phyloP scores from a whole-genome alignment of 768 basidiomycete genomes.

The Leccinum sublutescens region DNA sequence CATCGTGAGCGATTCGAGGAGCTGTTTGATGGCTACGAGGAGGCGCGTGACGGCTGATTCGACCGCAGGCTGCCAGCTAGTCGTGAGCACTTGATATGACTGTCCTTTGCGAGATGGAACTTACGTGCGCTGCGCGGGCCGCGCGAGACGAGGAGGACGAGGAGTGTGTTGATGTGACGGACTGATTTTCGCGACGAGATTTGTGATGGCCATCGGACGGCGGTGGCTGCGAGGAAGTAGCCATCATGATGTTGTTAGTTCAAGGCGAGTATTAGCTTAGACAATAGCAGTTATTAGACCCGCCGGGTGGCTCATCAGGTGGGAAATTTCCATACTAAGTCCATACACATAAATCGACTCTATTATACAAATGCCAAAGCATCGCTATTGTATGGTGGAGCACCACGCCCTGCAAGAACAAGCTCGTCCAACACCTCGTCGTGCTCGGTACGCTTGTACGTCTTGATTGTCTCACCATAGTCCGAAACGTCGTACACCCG shows the following conservation, averaged over 20 bases:
- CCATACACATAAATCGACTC: background rate
- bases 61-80: constrained; percentile 64
- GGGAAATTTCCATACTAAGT: constrained; percentile 17
- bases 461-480: constrained; percentile 89
- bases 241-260: constrained; percentile 16
- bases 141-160: constrained; percentile 26
- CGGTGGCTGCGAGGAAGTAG: constrained; percentile 20
- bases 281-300: too few relatives aligned
- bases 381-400: constrained; percentile 34
- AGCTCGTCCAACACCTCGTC: constrained; percentile 66
- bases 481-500: constrained; percentile 84
- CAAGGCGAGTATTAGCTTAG: background rate
- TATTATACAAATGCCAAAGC: background rate
- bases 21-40: constrained; percentile 90
- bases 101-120: constrained; percentile 1
- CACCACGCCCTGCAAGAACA: constrained; percentile 52
- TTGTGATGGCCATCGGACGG: constrained; percentile 40
- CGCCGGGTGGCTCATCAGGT: constrained; percentile 15
- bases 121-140: constrained; percentile 24
- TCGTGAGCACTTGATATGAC: background rate
- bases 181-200: constrained; percentile 53
- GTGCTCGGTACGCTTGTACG: constrained; percentile 79
- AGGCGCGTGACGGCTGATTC: constrained; percentile 91
- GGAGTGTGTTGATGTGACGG: constrained; percentile 49
- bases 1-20: constrained; percentile 84